Percentiles rank a stretch among this genome's conserved stretches.
phyloP scores from a whole-genome alignment of 2,329 filamentous ascomycete species.

The Taxawa tesnikishii region DNA sequence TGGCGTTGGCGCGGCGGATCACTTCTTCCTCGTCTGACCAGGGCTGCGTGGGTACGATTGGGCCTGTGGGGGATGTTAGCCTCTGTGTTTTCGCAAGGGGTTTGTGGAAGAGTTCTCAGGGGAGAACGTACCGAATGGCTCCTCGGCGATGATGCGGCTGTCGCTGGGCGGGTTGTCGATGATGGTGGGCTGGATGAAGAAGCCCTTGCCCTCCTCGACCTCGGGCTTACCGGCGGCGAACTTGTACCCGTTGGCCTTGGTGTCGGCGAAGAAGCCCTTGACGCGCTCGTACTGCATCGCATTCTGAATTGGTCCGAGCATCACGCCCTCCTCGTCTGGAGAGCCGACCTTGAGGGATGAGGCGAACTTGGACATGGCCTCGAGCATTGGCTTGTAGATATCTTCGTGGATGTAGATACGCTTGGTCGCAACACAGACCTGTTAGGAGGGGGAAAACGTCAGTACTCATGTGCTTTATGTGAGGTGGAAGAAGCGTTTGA shows the following conservation, averaged over 20 bases:
- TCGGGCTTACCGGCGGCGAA: conserved; percentile 41
- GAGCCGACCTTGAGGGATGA: conserved; percentile 31
- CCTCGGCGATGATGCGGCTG: conserved; percentile 29
- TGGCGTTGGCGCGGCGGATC: conserved; percentile 35
- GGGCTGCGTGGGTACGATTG: conserved; percentile 34
- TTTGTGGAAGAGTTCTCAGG: neutral
- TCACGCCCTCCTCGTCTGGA: conserved; percentile 25
- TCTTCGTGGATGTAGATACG: conserved; percentile 45
- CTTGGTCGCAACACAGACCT: conserved; percentile 39
- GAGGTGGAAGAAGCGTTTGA: conserved; percentile 7
- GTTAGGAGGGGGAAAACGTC: neutral
- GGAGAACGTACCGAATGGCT: conserved; percentile 32
- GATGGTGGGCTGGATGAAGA: conserved; percentile 31
- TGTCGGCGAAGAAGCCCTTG: conserved; percentile 25
- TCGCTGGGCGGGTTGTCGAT: conserved; percentile 32
- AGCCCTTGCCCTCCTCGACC: conserved; percentile 29
- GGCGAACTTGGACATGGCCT: conserved; percentile 33
- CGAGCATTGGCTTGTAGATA: conserved; percentile 37
- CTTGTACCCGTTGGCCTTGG: conserved; percentile 29
- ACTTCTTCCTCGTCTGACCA: conserved; percentile 36
- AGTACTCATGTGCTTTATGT: no score
- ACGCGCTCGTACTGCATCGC: conserved; percentile 43
- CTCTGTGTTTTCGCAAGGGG: neutral
- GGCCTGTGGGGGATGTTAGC: conserved; percentile 12
- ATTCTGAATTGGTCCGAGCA: conserved; percentile 49